phyloP scores from a whole-genome alignment of 345 rosid species.

The Citrus hindsii region DNA sequence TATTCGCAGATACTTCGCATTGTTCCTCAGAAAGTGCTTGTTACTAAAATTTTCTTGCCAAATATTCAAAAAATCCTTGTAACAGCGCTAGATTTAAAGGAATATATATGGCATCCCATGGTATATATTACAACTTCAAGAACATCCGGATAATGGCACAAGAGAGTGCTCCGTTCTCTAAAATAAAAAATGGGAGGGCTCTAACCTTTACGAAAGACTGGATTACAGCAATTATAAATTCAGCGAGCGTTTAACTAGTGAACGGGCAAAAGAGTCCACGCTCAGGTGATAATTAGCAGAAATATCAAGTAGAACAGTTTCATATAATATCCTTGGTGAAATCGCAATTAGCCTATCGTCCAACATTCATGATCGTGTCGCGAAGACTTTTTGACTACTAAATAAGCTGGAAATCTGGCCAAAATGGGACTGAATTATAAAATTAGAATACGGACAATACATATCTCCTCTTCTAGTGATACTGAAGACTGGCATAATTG shows the following conservation, averaged over 20 bases:
- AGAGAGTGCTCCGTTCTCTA: no score
- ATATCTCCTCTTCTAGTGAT: background rate
- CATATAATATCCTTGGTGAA: background rate
- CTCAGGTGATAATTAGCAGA: background rate
- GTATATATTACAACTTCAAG: no score
- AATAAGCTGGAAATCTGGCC: no score
- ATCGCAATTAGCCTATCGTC: background rate
- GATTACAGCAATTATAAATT: no score
- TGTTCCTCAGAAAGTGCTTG: no score
- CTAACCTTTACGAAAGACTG: no score
- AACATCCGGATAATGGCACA: background rate
- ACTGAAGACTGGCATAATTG: background rate
- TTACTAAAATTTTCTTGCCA: background rate
- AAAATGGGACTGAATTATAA: background rate
- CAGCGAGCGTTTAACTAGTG: background rate
- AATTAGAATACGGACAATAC: no score
- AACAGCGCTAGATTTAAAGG: no score
- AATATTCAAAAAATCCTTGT: background rate
- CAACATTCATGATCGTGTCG: background rate
- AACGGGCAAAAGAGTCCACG: background rate
- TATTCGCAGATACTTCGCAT: background rate
- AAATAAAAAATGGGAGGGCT: background rate
- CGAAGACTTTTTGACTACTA: background rate
- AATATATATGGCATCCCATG: background rate
- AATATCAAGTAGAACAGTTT: background rate